phyloP scores from a whole-genome alignment of 139 green algal genomes.

The Microglena sp. region DNA sequence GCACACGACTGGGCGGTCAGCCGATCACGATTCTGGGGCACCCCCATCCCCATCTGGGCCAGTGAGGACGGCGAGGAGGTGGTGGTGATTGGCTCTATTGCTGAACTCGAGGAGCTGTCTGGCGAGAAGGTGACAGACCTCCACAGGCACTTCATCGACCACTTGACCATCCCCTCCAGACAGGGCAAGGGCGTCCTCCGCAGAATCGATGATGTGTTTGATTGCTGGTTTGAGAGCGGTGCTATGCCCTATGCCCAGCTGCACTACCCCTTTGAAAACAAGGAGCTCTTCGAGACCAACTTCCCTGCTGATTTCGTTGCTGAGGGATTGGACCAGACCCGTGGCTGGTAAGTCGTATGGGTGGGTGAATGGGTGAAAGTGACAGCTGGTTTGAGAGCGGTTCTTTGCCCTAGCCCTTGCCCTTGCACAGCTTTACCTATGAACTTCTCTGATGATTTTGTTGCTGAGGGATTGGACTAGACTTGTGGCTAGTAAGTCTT shows the following conservation, averaged over 20 bases:
- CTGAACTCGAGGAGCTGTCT: conserved; percentile 80
- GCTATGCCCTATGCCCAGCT: conserved; percentile 93
- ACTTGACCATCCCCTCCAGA: conserved; percentile 86
- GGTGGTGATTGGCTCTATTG: conserved; percentile 72
- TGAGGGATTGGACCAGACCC: conserved; percentile 91
- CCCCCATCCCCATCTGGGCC: conserved; percentile 91
- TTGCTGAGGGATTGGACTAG: conserved; percentile 92
- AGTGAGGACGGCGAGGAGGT: conserved; percentile 75
- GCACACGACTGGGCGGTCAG: conserved; percentile 79
- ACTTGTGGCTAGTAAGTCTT: conserved; percentile 84
- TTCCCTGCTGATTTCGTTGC: conserved; percentile 95
- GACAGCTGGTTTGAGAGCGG: conserved; percentile 81
- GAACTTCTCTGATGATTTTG: conserved; percentile 93
- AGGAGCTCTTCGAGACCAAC: conserved; percentile 77
- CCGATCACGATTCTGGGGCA: conserved; percentile 90
- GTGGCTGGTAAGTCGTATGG: conserved; percentile 50
- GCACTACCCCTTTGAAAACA: conserved; percentile 99
- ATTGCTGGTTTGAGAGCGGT: conserved; percentile 99
- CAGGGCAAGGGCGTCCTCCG: conserved; percentile 39
- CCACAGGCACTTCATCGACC: conserved; percentile 96
- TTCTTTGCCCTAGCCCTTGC: conserved; percentile 90
- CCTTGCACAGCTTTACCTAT: conserved; percentile 99
- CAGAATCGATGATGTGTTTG: conserved; percentile 96
- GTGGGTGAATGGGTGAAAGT: not conserved
- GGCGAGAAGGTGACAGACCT: conserved; percentile 82